Base-by-base conservation (phyloP, 768 basidiomycete genomes). In the Lentinula aciculospora region DNA sequence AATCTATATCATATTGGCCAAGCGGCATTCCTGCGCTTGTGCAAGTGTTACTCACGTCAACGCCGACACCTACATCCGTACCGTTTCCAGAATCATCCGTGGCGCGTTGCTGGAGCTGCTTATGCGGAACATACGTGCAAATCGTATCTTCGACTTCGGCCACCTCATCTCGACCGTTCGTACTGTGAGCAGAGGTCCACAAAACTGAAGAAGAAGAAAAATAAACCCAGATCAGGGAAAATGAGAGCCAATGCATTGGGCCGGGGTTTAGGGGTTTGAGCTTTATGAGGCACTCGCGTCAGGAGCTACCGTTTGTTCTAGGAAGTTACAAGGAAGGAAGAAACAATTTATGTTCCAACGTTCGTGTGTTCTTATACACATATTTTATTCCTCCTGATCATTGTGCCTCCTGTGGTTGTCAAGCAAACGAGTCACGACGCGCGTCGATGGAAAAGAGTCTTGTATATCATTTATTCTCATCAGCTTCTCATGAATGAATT, bases 101-200 rank as follows among this genome's bases (percentile, higher is more conserved):
- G 12, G 61, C 61, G 32, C 61, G 58, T 45, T 36, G 49, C 17
- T 60, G 54, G 23, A 62, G 59, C n/a, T 57, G n/a, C 31, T 21
- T 45, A 21, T 59, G 46, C 28, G 59, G 61, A 40, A 58, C 58
- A 29, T 60, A 60, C 23, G 60, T 47, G 28, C 61, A 62, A 7
- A 62, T 36, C n/a, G 59, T 62, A 31, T 44, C 40, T 28, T 62
- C 61, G 25, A 42, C 45, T 3, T 58, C 44, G 3, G 58, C 28
- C 17, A 21, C 42, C 34, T 29, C 19, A 40, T 62, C 59, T 5
- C n/a, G 23, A 13, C 42, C 53, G 25, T 29, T 19, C 10, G 53
- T 51, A 25, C 28, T 44, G 37, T 62, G 59, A 12, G 32, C 59
- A 10, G 42, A 51, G 27, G 59, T 29, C 8, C 42, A 25, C 1